Conservation (phyloP, 1,139 yeast genomes). For the Geotrichum histeridarum region DNA sequence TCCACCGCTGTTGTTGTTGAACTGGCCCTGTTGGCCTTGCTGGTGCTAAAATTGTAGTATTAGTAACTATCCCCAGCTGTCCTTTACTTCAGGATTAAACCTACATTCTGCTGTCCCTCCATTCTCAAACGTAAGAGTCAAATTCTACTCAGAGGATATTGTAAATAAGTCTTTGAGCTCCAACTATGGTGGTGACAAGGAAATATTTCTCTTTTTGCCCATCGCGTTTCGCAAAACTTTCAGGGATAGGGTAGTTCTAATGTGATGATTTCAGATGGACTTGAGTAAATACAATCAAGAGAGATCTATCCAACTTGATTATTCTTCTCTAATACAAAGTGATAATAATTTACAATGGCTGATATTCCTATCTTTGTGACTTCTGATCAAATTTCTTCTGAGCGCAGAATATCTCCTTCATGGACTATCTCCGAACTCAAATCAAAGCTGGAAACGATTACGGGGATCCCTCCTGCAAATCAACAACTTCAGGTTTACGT, state of each 20-base stretch:
- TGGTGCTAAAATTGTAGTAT: background rate
- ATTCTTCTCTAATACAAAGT: background rate
- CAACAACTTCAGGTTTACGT: slow-evolving; percentile 54
- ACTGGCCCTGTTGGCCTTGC: background rate
- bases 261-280: background rate
- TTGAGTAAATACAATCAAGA: too few relatives aligned
- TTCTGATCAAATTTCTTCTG: slow-evolving; percentile 64
- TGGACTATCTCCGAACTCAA: slow-evolving; percentile 60
- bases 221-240: background rate
- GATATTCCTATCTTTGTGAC: slow-evolving; percentile 52
- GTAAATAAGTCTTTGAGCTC: too few relatives aligned
- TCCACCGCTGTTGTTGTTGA: slow-evolving; percentile 12
- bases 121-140: background rate
- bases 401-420: slow-evolving; percentile 57
- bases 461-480: slow-evolving; percentile 65
- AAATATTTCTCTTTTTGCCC: background rate
- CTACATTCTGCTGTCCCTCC: slow-evolving; percentile 5
- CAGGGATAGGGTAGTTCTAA: background rate
- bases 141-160: background rate
- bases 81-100: background rate
- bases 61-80: background rate
- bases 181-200: background rate
- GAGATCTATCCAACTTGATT: too few relatives aligned
- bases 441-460: slow-evolving; percentile 58
- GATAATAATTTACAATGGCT: slow-evolving; percentile 13